Evolutionary conservation across 1,284 basidiomycete genomes (phyloP), one percentile per base, ranked within the genome.

Genomic region (Ceratobasidium sp.): DNA sequence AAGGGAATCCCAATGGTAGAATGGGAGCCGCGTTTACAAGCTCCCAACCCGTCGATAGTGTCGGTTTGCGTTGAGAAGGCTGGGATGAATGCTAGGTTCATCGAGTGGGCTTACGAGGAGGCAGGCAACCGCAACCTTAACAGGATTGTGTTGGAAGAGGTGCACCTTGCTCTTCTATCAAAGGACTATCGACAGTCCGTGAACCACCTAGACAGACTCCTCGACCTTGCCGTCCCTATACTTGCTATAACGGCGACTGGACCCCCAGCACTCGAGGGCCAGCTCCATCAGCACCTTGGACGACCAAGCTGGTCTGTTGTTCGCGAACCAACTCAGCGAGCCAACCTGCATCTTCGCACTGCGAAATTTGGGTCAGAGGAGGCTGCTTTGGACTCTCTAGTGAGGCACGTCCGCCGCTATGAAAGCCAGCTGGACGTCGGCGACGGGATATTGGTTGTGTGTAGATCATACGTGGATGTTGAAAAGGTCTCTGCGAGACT

Each of bases 361-460:
- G 49, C 49, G 5, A 5, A 26, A 2, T 67, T 26, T 18, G 2
- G 2, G 2, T 54, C 2, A 2, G n/a, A 18, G 5, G 13, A 3
- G 4, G 35, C 7, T 2, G 38, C 32, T 5, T 1, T 1, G 0
- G 9, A 2, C 23, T 14, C n/a, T 2, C 26, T 67, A 6, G 41
- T 26, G 3, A 23, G 1, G 1, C 64, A 67, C 21, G 47, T 43
- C 6, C 35, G 41, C 8, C 3, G 7, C 1, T 67, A 54, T 21
- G 8, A 38, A 18, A 14, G 2, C 8, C 50, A 54, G 21, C 64
- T 67, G 8, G 13, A 11, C 3, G n/a, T 35, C 6, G 50, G 28
- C 35, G 64, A 67, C 43, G 50, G 50, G 1, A 54, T 67, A 4
- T 38, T 67, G n/a, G 35, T 67, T n/a, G n/a, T n/a, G n/a, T n/a